Evolutionary conservation across 805 yeast genomes (phyloP).

Genomic region (Starmerella bombicola): DNA sequence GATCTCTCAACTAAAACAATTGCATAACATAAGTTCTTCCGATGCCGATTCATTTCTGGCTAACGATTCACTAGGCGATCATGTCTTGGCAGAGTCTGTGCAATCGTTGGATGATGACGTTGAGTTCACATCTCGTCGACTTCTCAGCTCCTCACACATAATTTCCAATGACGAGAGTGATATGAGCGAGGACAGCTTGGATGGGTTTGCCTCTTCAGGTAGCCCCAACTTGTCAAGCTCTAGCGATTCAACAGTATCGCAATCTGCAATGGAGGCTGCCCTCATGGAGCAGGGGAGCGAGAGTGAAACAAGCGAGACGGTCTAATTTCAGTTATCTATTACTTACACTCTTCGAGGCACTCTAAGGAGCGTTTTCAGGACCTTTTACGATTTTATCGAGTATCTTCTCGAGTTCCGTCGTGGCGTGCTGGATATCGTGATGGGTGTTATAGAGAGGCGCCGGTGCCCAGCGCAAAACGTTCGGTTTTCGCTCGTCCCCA

Average conservation of each 20-base stretch:
- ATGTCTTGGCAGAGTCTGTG: not conserved
- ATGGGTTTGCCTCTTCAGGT: conserved; percentile 11
- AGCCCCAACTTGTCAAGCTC: conserved; percentile 3
- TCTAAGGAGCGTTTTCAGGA: not conserved
- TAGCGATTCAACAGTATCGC: conserved; percentile 25
- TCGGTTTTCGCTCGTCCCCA: conserved; percentile 82
- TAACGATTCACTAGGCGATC: not conserved
- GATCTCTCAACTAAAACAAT: not conserved
- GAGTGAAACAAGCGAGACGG: conserved; percentile 1
- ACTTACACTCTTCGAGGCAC: not conserved
- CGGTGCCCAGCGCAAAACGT: conserved; percentile 85
- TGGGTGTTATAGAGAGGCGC: conserved; percentile 71
- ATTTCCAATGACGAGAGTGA: conserved; percentile 7
- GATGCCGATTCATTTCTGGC: not conserved
- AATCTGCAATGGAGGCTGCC: conserved; percentile 30
- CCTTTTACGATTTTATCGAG: conserved; percentile 4
- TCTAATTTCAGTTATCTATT: not conserved
- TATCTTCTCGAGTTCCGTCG: conserved; percentile 33
- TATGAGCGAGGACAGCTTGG: conserved; percentile 9
- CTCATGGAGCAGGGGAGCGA: conserved; percentile 17
- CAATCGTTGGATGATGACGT: not conserved
- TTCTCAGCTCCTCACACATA: conserved; percentile 14
- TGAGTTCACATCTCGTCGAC: conserved; percentile 10
- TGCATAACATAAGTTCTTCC: not conserved
- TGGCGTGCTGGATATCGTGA: conserved; percentile 44